These are phyloP conservation scores for Paecilomyces formosus DNA, from an alignment of 2,329 filamentous ascomycete species.

Conservation along the genomic window DNA sequence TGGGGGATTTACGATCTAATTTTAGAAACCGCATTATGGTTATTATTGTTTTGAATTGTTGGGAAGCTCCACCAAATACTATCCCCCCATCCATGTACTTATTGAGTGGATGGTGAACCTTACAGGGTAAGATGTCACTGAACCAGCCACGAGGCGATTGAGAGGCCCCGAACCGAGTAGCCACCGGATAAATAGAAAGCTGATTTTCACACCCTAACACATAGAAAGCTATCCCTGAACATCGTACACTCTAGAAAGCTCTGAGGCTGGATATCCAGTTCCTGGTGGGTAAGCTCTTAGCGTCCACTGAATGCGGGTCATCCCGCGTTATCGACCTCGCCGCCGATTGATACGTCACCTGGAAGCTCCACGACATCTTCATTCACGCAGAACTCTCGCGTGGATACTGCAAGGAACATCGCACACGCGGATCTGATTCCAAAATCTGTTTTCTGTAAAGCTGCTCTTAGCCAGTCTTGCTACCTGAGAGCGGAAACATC, in stretches of 20 bases:
- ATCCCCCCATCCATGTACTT: not conserved
- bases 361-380: slow-evolving; percentile 9
- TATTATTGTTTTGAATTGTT: not conserved
- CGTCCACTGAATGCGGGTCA: slow-evolving; percentile 2
- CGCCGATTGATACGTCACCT: slow-evolving; percentile 23
- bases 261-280: not conserved
- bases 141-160: not conserved
- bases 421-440: not conserved
- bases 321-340: slow-evolving; percentile 15
- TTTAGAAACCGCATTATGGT: not conserved
- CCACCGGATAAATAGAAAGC: not conserved
- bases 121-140: not conserved
- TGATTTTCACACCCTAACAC: not conserved
- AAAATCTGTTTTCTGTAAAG: not conserved
- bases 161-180: not conserved
- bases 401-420: not conserved
- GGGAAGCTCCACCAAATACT: not conserved
- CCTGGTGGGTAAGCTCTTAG: slow-evolving; percentile 2
- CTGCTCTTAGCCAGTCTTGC: not conserved
- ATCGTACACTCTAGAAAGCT: not conserved
- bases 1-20: not conserved
- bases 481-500: not conserved
- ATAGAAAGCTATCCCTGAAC: not conserved
- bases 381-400: not conserved
- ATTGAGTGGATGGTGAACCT: not conserved